Evolutionary conservation across 257 asterid species (phyloP).

Genomic region (Nyctanthes arbortristis): DNA sequence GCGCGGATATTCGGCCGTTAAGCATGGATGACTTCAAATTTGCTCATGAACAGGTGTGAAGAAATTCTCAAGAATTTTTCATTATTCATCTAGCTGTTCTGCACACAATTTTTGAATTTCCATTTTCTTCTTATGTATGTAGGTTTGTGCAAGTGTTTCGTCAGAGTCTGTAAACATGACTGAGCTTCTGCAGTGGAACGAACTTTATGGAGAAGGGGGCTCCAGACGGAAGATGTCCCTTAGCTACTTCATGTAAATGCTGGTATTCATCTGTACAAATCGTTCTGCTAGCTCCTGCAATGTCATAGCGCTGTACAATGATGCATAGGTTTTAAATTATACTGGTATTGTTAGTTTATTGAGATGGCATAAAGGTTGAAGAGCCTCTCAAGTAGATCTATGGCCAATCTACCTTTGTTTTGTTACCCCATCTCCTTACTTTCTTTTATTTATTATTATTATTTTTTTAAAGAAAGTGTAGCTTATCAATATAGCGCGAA

Average conservation of each 20-base stretch:
- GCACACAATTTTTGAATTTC: neutral
- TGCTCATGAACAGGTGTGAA: slow-evolving; percentile 82
- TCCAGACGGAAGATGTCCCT: slow-evolving; percentile 51
- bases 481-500: neutral
- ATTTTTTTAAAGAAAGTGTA: slow-evolving; percentile 1
- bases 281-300: neutral
- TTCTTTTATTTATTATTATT: too few relatives aligned
- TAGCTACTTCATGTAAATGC: slow-evolving; percentile 53
- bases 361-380: slow-evolving; percentile 4
- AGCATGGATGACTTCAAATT: slow-evolving; percentile 72
- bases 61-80: neutral
- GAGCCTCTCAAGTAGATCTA: slow-evolving; percentile 1
- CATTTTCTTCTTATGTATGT: neutral
- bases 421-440: slow-evolving; percentile 5
- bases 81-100: neutral
- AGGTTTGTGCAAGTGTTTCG: slow-evolving; percentile 63
- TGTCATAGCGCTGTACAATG: neutral
- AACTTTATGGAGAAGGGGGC: slow-evolving; percentile 57
- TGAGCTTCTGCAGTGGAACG: slow-evolving; percentile 58
- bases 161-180: slow-evolving; percentile 57
- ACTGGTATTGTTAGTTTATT: neutral
- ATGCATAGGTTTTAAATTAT: neutral
- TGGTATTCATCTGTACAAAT: slow-evolving; percentile 12
- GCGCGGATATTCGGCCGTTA: slow-evolving; percentile 76
- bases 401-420: neutral